phyloP scores from a whole-genome alignment of 768 basidiomycete species.

The Xerocomellus chrysenteron region DNA sequence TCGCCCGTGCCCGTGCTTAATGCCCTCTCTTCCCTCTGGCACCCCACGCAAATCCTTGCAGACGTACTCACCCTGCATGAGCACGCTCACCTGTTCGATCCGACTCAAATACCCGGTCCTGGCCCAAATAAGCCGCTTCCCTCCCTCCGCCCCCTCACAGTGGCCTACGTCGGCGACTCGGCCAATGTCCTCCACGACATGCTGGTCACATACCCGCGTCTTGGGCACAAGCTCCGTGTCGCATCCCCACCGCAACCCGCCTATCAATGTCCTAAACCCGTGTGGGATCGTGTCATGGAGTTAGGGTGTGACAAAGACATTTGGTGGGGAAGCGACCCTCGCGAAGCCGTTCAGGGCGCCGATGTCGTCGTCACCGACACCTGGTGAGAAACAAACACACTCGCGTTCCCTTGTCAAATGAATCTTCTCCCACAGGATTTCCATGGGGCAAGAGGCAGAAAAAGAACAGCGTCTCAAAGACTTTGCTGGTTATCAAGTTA shows the following conservation, averaged over 20 bases:
- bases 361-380: conserved; percentile 98
- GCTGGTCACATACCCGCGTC: conserved; percentile 90
- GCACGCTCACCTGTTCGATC: conserved; percentile 54
- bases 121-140: conserved; percentile 38
- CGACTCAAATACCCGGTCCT: conserved; percentile 15
- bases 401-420: not conserved
- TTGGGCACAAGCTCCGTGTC: conserved; percentile 84
- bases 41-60: conserved; percentile 94
- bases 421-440: conserved; percentile 62
- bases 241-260: conserved; percentile 65
- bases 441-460: conserved; percentile 98
- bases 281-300: conserved; percentile 80
- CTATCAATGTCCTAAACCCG: conserved; percentile 68
- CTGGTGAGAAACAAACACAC: conserved; percentile 52
- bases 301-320: conserved; percentile 72
- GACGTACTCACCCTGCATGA: conserved; percentile 91
- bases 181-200: conserved; percentile 97
- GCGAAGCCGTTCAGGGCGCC: conserved; percentile 84
- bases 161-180: conserved; percentile 93
- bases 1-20: conserved; percentile 95
- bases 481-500: conserved; percentile 93
- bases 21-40: conserved; percentile 93
- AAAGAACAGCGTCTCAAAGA: conserved; percentile 82
- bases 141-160: conserved; percentile 72
- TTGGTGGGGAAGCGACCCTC: conserved; percentile 74